Base-by-base conservation (phyloP, 2,329 filamentous ascomycete genomes). In the Hypoxylon sp. region DNA sequence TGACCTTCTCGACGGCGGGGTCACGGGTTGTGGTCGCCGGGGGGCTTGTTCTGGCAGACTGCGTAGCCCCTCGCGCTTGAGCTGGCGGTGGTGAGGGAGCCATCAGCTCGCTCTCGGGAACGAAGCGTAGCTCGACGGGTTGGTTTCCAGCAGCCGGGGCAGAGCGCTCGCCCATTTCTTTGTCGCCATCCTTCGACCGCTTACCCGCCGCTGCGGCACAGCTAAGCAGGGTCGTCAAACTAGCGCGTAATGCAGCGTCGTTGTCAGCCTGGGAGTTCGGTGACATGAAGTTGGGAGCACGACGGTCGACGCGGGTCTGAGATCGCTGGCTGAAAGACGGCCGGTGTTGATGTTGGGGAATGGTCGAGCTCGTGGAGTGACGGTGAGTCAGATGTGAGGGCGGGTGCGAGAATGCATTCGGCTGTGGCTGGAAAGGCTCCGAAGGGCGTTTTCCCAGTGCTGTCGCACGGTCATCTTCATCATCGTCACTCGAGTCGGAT, bases 161-260 rank as follows among this genome's bases (percentile, higher is more conserved):
- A 25, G 79, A 72, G 51, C 79, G 80, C 60, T 84, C 82, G 11
- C 77, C 77, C 44, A 74, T 42, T 51, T 77, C 73, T 40, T 77
- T 76, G 55, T 85, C 83, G 54, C 84, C 84, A 14, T 84, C 82
- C 77, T 96, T 97, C 0, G 91, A 89, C 14, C 96, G 84, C 3
- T 92, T 92, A 48, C 96, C 89, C 1, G 95, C 96, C 0, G 95
- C 96, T 2, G 95, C 94, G 0, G 94, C 95, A 76, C 94, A 97
- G n/a, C 95, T 98, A 11, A 99, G 88, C 11, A 99, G 86, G 0
- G 96, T 98, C 0, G 94, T 97, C n/a, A 99, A 86, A 54, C 94
- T 97, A 20, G 96, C 94, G 35, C 96, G 91, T 10, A 99, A 86
- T 1, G 94, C 96, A 31, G 94, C 96, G 75, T 99, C 96, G 75